phyloP scores from a whole-genome alignment of 2,329 filamentous ascomycete species.

The Aspergillus puulaauensis region DNA sequence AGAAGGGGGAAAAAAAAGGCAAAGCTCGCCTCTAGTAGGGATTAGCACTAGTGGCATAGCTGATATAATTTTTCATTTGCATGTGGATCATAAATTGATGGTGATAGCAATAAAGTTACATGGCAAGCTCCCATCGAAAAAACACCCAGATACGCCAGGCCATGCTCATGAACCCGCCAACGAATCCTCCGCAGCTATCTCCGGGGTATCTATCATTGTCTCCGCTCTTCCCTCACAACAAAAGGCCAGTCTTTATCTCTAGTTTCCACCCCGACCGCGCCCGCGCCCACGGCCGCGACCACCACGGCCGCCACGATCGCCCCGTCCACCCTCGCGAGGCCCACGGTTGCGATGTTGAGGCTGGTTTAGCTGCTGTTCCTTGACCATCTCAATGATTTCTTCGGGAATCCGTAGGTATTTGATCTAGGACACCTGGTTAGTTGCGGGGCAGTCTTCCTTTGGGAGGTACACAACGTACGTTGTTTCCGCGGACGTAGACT shows the following conservation, averaged over 20 bases:
- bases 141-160: conserved; percentile 41
- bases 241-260: conserved; percentile 11
- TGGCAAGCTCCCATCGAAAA: conserved; percentile 30
- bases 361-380: conserved; percentile 83
- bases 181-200: conserved; percentile 28
- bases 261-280: conserved; percentile 40
- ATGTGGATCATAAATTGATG: conserved; percentile 5
- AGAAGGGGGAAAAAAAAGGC: not conserved
- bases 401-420: conserved; percentile 97
- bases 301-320: conserved; percentile 42
- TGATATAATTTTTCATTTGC: conserved; percentile 5
- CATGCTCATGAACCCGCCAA: conserved; percentile 38
- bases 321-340: conserved; percentile 35
- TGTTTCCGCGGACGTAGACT: conserved; percentile 96
- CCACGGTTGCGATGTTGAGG: conserved; percentile 43
- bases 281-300: conserved; percentile 47
- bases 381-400: conserved; percentile 91
- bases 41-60: not conserved
- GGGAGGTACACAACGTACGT: conserved; percentile 59
- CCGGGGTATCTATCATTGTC: conserved; percentile 37
- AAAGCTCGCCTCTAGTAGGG: not conserved
- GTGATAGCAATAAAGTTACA: conserved; percentile 16
- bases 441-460: not conserved
- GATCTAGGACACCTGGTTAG: conserved; percentile 61
- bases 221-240: conserved; percentile 13